A percentile compares a stretch with the other conserved stretches of the same genome.
phyloP scores from a whole-genome alignment of 2,329 filamentous ascomycete species.

The Fusarium sp. region DNA sequence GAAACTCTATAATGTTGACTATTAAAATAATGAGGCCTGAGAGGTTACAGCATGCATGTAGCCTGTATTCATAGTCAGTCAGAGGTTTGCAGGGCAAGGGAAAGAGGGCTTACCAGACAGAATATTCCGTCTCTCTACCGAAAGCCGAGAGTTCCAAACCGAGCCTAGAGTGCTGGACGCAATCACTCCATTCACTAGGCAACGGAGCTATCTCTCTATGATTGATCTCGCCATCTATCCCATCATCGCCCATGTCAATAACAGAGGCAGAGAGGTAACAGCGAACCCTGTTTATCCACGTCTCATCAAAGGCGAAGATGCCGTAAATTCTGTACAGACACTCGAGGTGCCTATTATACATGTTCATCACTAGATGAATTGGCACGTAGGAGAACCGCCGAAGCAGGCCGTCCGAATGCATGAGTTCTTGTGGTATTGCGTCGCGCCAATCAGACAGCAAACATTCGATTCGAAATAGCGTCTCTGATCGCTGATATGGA shows the following conservation, averaged over 20 bases:
- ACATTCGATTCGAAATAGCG: not conserved
- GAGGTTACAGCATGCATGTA: constrained; percentile 17
- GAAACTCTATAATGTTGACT: constrained; percentile 27
- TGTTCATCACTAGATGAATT: not conserved
- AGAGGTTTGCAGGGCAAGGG: too few species aligned
- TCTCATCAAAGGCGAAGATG: not conserved
- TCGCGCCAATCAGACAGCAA: not conserved
- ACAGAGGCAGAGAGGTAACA: not conserved
- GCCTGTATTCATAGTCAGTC: not conserved
- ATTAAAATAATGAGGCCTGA: constrained; percentile 18
- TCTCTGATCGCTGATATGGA: not conserved
- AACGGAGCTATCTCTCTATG: not conserved
- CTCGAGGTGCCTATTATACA: not conserved
- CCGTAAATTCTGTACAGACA: not conserved
- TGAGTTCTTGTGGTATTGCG: accelerated
- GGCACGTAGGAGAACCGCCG: not conserved
- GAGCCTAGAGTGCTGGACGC: not conserved
- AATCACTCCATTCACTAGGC: not conserved
- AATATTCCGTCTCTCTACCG: not conserved
- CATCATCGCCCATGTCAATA: not conserved
- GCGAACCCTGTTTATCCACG: not conserved
- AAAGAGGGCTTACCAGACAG: not conserved
- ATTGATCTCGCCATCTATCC: not conserved
- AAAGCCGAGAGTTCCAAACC: not conserved
- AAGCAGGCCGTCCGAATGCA: not conserved